Evolutionary conservation across 129 eudicot genomes (phyloP), one percentile per base, ranked within the genome.

Genomic region (Artemisia argyi): DNA sequence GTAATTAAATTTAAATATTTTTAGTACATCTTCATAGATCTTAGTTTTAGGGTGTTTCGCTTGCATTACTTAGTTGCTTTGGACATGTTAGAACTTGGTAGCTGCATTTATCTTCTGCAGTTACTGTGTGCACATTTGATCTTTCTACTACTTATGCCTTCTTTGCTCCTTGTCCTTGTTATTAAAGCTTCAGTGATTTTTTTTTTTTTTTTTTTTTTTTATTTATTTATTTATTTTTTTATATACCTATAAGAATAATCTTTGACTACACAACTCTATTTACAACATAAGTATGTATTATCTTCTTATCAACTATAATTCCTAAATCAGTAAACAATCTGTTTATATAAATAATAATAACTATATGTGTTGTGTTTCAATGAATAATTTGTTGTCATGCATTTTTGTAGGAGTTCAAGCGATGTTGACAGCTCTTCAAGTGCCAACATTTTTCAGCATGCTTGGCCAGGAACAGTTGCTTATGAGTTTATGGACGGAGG

Each of bases 401-500:
- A 1, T 65, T 67, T 14, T 73, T 54, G 20, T 74, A 88, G 89
- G 66, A 61, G 69, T 69, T 57, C 65, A 55, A 60, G 67, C 48
- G 75, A 82, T 26, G 86, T 71, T 24, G 78, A 1, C 22, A 19
- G 14, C 15, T 57, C 55, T 71, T 11, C 50, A 48, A 44, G 30
- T 19, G 46, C 72, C 15, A 13, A 67, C 22, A 1, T 39, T 7
- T 39, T 39, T 39, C 46, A 39, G 46, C 10, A 39, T 67, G 22
- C 12, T 67, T 66, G 81, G 16, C 84, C 65, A 61, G 87, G 80
- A 17, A 18, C 1, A 7, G 76, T 80, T 15, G 55, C 54, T 44
- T 85, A 82, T 74, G 87, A 88, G 68, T 88, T 69, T 72, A 62
- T 88, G 78, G 97, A 91, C 44, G 73, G 46, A 16, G 91, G 83